Evolutionary conservation across 768 basidiomycete species (phyloP).

Genomic region (Lactarius tabidus): DNA sequence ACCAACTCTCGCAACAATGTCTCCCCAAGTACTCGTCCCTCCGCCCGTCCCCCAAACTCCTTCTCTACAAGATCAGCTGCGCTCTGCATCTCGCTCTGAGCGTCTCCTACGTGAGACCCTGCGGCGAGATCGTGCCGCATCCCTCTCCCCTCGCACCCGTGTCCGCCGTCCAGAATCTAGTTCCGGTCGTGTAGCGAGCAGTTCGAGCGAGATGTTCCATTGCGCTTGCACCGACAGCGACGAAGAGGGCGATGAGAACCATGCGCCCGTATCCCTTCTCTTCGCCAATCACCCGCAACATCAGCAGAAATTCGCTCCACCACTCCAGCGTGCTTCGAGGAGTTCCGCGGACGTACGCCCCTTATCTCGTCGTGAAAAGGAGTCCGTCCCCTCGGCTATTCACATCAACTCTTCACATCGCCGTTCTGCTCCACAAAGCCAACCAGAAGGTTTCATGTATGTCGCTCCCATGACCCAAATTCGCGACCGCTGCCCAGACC

Average conservation of each 20-base stretch:
- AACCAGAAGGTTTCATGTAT: conserved; percentile 51
- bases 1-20: conserved; percentile 38
- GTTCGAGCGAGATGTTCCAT: conserved; percentile 21
- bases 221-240: conserved; percentile 30
- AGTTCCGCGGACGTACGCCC: conserved; percentile 25
- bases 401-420: conserved; percentile 38
- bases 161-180: conserved; percentile 18
- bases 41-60: conserved; percentile 24
- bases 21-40: conserved; percentile 32
- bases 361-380: conserved; percentile 27
- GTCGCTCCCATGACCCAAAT: conserved; percentile 28
- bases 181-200: conserved; percentile 17
- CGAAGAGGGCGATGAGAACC: conserved; percentile 30
- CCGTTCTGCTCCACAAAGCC: conserved; percentile 49
- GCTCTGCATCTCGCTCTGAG: conserved; percentile 50
- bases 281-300: conserved; percentile 18
- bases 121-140: conserved; percentile 40
- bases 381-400: not conserved
- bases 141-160: conserved; percentile 27
- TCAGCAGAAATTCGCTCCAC: conserved; percentile 15
- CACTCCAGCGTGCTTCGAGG: conserved; percentile 20
- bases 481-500: conserved; percentile 17
- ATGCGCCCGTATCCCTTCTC: conserved; percentile 32
- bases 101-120: conserved; percentile 55
- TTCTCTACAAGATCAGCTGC: conserved; percentile 27